These are phyloP conservation scores for Trypanosoma avium DNA, from an alignment of 208 protist genomes.

Conservation along the genomic window DNA sequence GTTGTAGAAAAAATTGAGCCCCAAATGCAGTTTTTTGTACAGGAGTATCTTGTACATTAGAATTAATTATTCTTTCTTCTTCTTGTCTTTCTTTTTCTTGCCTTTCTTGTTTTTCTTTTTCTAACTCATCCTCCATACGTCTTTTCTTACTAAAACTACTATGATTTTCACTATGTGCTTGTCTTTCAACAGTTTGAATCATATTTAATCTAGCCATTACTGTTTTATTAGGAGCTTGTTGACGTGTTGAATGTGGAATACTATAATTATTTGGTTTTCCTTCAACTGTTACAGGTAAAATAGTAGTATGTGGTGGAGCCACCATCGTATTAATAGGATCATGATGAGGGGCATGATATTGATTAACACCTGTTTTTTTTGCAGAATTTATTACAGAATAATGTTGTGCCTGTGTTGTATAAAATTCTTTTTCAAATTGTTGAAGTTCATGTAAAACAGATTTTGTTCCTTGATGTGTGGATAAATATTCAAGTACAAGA, in stretches of 20 bases:
- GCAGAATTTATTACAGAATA: conserved; percentile 13
- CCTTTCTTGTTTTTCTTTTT: conserved; percentile 34
- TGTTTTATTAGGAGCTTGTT: conserved; percentile 33
- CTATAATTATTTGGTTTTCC: conserved; percentile 84
- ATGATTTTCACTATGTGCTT: not conserved
- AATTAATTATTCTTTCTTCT: conserved; percentile 45
- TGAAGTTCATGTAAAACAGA: conserved; percentile 79
- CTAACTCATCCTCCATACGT: conserved; percentile 14
- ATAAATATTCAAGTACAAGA: conserved; percentile 83
- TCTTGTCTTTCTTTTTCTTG: conserved; percentile 25
- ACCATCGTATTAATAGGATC: conserved; percentile 1
- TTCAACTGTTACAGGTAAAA: conserved; percentile 67
- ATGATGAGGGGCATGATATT: conserved; percentile 24
- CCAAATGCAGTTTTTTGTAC: not conserved
- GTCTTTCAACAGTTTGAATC: conserved; percentile 48
- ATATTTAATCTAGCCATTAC: conserved; percentile 47
- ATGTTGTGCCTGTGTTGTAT: conserved; percentile 2
- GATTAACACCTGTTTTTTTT: conserved; percentile 35
- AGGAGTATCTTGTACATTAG: not conserved
- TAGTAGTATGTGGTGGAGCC: conserved; percentile 25
- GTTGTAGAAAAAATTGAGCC: conserved; percentile 22
- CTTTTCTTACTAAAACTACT: conserved; percentile 9
- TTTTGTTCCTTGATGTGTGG: conserved; percentile 72
- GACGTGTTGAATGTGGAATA: conserved; percentile 51
- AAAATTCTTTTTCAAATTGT: conserved; percentile 41